Conservation (phyloP, 176 grass and related monocot species). For the Juncus effusus region DNA sequence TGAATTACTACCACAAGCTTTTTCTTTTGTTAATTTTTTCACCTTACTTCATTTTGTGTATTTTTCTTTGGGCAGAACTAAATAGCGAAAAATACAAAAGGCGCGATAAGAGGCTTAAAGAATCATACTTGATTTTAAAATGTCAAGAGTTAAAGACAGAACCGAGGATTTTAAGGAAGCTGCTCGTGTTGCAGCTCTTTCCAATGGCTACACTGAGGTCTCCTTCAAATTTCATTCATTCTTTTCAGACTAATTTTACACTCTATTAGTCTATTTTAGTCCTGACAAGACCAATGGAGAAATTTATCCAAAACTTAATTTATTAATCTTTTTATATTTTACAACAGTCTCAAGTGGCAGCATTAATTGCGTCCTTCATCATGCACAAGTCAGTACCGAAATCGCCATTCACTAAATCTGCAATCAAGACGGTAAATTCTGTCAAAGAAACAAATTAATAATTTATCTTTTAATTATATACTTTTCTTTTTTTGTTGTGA, state of each 20-base stretch:
- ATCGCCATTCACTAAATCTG: constrained; percentile 65
- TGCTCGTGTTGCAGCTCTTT: constrained; percentile 49
- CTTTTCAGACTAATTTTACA: neutral
- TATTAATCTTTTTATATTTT: neutral
- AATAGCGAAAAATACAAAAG: no score
- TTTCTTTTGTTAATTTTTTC: no score
- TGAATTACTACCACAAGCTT: no score
- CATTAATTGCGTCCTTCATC: constrained; percentile 77
- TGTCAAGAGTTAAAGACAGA: constrained; percentile 72
- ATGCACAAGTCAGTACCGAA: constrained; percentile 60
- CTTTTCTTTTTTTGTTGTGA: neutral
- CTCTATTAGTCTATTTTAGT: neutral
- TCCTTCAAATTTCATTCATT: neutral
- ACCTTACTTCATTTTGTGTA: no score
- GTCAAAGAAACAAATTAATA: neutral
- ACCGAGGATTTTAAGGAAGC: constrained; percentile 81
- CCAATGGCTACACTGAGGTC: constrained; percentile 68
- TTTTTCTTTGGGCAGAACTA: no score
- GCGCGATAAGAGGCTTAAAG: no score
- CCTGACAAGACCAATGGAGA: neutral
- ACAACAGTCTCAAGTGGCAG: constrained; percentile 62
- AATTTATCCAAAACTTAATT: neutral
- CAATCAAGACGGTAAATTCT: constrained; percentile 69
- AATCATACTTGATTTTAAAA: constrained; percentile 12
- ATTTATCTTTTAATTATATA: neutral